Base-by-base conservation (phyloP, 2,329 filamentous ascomycete species). In the Chaetomium strumarium region DNA sequence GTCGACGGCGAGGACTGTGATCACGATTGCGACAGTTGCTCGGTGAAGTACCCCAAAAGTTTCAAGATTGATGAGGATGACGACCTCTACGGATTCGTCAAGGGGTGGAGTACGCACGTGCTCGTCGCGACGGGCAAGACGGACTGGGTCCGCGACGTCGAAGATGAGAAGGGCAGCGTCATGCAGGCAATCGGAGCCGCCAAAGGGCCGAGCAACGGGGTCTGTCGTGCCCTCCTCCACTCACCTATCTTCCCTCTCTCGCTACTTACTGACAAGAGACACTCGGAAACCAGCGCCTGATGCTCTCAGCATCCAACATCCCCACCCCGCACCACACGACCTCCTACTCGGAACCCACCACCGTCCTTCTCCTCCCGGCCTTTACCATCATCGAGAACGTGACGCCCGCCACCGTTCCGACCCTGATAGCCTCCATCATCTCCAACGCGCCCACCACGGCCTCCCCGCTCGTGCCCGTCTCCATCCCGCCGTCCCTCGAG, bases 41-140 rank as follows among this genome's bases (percentile, higher is more conserved):
- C 83, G 13, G 76, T 92, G 60, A 79, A 83, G 55, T 95, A 91
- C 66, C 92, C 92, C 36, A 75, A 74, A 55, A 70, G 70, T 34
- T 86, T 85, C 71, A 83, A 84, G 64, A 82, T 96, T 51, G 87
- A 97, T 52, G 80, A 86, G 67, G 73, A 77, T 7, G 90, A 96
- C 66, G 75, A 84, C 62, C 72, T 99, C 45, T 97, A 95, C 66
- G 93, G 92, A 1, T 77, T 87, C 54, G 80, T 96, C 57, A 88
- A 90, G 64, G 89, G 84, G 34, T 97, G 90, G 87, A 85, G 82
- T 64, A 93, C 90, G 17, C 93, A 99, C 70, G 67, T 96, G 56
- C 74, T 99, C 31, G 90, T 97, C 14, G 93, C 90, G 20, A 99
- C 93, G n/a, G 89, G 90, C 56, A 96, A 96, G 79, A 80, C 85